A percentile compares a stretch with the other conserved stretches of the same genome.
Conservation (phyloP, 768 basidiomycete species). For the Pulveroboletus sp. region DNA sequence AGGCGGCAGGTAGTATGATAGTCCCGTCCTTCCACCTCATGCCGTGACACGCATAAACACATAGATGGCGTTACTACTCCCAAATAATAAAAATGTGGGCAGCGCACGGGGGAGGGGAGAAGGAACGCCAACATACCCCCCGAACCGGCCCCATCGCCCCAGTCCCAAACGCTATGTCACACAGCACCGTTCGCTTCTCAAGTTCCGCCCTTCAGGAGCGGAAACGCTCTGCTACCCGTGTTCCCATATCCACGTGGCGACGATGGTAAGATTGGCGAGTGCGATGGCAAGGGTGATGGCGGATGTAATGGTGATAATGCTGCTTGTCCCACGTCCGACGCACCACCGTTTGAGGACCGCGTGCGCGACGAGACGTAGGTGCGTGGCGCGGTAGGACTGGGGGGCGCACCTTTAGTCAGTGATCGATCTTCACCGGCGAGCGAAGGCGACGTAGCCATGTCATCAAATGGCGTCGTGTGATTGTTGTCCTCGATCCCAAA, state of each 20-base stretch:
- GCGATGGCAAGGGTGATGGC: conserved; percentile 1
- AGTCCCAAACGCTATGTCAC: background rate
- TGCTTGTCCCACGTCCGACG: background rate
- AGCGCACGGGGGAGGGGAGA: too few relatives aligned
- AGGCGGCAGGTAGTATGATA: too few relatives aligned
- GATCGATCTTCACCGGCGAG: conserved; percentile 25
- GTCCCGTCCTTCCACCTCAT: too few relatives aligned
- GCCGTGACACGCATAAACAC: too few relatives aligned
- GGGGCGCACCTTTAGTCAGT: conserved; percentile 24
- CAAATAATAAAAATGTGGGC: too few relatives aligned
- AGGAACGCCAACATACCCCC: background rate
- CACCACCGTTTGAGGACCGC: conserved; percentile 32
- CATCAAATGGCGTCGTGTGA: conserved; percentile 10
- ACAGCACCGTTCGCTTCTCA: background rate
- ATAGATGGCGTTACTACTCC: too few relatives aligned
- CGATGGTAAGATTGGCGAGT: conserved; percentile 8
- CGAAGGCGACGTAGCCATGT: conserved; percentile 5
- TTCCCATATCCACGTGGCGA: conserved; percentile 3
- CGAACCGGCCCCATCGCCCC: too few relatives aligned
- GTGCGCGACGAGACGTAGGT: conserved; percentile 54
- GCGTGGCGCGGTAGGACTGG: conserved; percentile 34
- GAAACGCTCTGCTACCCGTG: conserved; percentile 4
- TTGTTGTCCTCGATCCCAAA: conserved; percentile 39
- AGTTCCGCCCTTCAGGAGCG: conserved; percentile 2
- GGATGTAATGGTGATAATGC: conserved; percentile 22